Evolutionary conservation across 164 flowering plant species (phyloP).

Genomic region (Vitis cinerea): DNA sequence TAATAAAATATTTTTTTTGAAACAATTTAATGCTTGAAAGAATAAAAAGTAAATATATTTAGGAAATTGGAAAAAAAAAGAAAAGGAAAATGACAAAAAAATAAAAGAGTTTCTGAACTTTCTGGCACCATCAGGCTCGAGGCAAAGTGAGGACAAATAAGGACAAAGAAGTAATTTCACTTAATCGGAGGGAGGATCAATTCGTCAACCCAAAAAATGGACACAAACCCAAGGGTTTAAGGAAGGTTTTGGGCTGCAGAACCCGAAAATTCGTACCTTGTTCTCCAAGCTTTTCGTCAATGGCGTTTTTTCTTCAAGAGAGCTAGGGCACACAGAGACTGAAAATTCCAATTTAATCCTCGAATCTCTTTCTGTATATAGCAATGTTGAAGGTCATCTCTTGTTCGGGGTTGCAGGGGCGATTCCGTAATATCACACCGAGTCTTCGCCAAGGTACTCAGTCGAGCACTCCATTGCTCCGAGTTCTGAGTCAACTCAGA

Average conservation of each 20-base stretch:
- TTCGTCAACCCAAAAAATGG: constrained; percentile 1
- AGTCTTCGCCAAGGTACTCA: constrained; percentile 21
- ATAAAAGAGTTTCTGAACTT: too few relatives aligned
- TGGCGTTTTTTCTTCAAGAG: constrained; percentile 14
- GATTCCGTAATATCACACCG: constrained; percentile 12
- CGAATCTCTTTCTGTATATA: neutral
- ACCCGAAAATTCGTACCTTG: neutral
- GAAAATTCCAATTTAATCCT: neutral
- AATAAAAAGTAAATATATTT: too few relatives aligned
- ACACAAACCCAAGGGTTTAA: constrained; percentile 28
- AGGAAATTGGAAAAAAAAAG: too few relatives aligned
- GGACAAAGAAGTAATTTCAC: neutral
- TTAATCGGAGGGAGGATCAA: neutral
- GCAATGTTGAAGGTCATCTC: constrained; percentile 53
- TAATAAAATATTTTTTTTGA: too few relatives aligned
- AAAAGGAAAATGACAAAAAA: too few relatives aligned
- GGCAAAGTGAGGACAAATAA: too few relatives aligned
- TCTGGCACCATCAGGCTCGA: too few relatives aligned
- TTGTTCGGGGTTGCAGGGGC: constrained; percentile 25
- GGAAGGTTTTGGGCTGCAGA: constrained; percentile 22
- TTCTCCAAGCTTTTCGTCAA: constrained; percentile 12
- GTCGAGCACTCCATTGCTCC: constrained; percentile 27
- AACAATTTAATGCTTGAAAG: too few relatives aligned
- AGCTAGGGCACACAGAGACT: neutral
- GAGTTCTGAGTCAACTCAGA: constrained; percentile 38